These are phyloP conservation scores for Suaeda aralocaspica DNA, from an alignment of 148 eudicot genomes.

Conservation along the genomic window DNA sequence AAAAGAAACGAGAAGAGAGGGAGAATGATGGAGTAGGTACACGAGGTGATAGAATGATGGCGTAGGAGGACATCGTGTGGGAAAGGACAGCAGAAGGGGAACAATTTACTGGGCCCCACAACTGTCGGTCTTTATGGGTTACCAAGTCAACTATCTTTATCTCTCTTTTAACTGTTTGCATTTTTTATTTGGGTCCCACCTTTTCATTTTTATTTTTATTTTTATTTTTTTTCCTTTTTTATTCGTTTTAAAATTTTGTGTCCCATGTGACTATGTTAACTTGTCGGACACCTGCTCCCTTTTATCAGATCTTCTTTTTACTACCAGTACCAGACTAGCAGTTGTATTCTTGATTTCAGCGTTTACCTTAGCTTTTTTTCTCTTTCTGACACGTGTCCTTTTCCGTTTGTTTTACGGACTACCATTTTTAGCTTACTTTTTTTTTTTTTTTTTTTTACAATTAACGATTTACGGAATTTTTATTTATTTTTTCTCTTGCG, in stretches of 20 bases:
- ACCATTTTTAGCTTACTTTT: neutral
- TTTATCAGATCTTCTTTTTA: neutral
- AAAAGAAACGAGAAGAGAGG: no score
- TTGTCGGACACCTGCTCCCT: conserved; percentile 22
- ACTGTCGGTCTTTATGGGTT: conserved; percentile 14
- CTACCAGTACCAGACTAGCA: no score
- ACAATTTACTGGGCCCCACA: conserved; percentile 11
- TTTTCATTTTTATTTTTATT: no score
- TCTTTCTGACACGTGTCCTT: neutral
- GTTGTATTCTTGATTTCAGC: conserved; percentile 7
- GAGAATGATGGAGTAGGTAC: neutral
- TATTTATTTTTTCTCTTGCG: no score
- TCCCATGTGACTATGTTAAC: conserved; percentile 27
- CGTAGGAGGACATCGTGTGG: conserved; percentile 13
- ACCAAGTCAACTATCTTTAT: conserved; percentile 21
- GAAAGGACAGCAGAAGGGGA: neutral
- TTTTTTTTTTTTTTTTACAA: no score
- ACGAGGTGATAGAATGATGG: neutral
- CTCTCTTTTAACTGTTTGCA: neutral
- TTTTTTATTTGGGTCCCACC: neutral
- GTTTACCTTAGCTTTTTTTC: neutral
- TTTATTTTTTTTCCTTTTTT: no score
- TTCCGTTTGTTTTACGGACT: no score
- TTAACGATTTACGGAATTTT: no score
- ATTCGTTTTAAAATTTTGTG: neutral